A percentile compares a stretch with the other conserved stretches of the same genome.
These are phyloP conservation scores for Citrus reticulata DNA, from an alignment of 345 rosid species.

Conservation along the genomic window DNA sequence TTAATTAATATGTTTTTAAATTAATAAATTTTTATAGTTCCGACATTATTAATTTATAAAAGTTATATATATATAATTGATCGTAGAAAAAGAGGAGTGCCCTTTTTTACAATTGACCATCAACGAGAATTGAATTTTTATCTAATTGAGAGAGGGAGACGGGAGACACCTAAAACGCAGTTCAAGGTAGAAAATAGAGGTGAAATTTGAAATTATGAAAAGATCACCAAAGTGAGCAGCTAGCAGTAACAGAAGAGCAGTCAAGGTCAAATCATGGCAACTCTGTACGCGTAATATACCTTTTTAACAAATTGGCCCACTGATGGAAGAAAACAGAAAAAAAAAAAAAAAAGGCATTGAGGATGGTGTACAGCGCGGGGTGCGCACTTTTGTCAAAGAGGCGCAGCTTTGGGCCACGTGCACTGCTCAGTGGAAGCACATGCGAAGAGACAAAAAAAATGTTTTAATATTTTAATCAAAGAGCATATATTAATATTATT, in stretches of 20 bases:
- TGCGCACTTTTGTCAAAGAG: slow-evolving; percentile 33
- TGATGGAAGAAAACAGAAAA: background rate
- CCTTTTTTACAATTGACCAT: no score
- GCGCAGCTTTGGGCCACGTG: slow-evolving; percentile 36
- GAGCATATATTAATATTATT: background rate
- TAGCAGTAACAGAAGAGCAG: background rate
- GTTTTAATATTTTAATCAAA: background rate
- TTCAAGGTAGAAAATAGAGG: background rate
- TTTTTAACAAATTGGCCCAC: no score
- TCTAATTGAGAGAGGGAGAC: background rate
- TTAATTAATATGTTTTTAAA: no score
- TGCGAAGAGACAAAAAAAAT: slow-evolving; percentile 11
- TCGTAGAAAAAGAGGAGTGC: no score
- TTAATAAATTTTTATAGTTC: no score
- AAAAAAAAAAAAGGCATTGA: background rate
- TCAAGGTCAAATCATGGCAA: background rate
- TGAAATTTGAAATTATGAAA: background rate
- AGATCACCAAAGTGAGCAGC: background rate
- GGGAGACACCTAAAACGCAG: background rate
- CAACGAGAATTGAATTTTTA: no score
- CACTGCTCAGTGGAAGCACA: slow-evolving; percentile 27
- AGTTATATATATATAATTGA: no score
- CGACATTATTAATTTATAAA: no score
- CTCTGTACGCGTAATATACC: no score
- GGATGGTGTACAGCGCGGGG: slow-evolving; percentile 13